phyloP scores from a whole-genome alignment of 306 rosid genomes.

The Cyamopsis tetragonoloba region DNA sequence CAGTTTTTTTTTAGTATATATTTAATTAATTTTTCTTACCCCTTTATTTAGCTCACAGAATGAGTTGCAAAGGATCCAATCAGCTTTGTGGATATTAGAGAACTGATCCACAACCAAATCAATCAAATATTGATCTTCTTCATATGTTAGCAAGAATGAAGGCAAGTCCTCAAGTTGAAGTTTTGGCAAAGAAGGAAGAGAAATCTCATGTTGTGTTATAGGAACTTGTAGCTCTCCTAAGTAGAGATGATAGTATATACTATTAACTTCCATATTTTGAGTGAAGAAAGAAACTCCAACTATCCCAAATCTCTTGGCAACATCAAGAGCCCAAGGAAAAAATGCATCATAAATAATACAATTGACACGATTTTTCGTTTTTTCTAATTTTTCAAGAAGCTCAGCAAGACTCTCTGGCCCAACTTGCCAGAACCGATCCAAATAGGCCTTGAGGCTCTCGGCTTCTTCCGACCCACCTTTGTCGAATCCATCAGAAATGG shows the following conservation, averaged over 20 bases:
- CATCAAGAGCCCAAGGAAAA: conserved; percentile 19
- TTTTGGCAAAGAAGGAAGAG: not conserved
- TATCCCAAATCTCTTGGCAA: conserved; percentile 17
- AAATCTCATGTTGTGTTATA: not conserved
- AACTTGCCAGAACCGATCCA: not conserved
- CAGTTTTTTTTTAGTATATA: too few relatives aligned
- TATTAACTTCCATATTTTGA: conserved; percentile 14
- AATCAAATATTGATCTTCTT: not conserved
- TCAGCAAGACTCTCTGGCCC: conserved; percentile 6
- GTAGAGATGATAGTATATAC: conserved; percentile 13
- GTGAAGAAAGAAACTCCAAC: conserved; percentile 17
- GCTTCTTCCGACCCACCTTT: not conserved
- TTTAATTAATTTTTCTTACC: conserved; percentile 4
- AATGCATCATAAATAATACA: conserved; percentile 22
- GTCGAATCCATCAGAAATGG: conserved; percentile 28
- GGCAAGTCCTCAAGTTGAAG: conserved; percentile 18
- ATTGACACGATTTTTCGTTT: not conserved
- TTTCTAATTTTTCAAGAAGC: conserved; percentile 12
- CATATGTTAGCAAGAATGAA: conserved; percentile 4
- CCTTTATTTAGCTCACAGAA: conserved; percentile 2
- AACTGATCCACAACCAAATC: not conserved
- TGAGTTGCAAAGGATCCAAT: conserved; percentile 25
- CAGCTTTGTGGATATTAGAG: conserved; percentile 27
- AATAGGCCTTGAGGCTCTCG: not conserved
- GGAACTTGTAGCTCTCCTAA: not conserved